A percentile compares a stretch with the other conserved stretches of the same genome.
Conservation (phyloP, 257 asterid genomes). For the Nicotiana otophora region DNA sequence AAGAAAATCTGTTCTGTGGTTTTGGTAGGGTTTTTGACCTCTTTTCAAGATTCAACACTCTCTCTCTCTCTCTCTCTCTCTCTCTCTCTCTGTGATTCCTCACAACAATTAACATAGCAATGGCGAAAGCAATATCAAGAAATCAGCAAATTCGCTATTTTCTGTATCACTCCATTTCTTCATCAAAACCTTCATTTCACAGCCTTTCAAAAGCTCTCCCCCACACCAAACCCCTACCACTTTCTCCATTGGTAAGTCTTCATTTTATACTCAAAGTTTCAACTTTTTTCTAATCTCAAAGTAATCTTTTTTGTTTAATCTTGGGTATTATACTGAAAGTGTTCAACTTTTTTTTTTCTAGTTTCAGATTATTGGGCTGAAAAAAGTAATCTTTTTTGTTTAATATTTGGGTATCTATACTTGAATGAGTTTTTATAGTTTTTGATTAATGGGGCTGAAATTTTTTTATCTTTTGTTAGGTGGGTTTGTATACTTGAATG, state of each 20-base stretch:
- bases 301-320: background rate
- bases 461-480: background rate
- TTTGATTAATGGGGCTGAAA: background rate
- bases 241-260: background rate
- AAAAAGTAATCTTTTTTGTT: background rate
- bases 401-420: background rate
- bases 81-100: background rate
- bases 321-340: too few relatives aligned
- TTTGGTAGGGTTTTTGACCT: background rate
- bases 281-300: background rate
- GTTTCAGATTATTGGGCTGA: background rate
- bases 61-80: background rate
- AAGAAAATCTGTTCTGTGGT: background rate
- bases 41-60: background rate
- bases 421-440: background rate
- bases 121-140: slow-evolving; percentile 11
- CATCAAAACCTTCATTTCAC: background rate
- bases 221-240: background rate
- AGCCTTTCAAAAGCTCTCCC: background rate
- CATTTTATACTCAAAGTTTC: background rate
- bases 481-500: background rate
- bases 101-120: background rate
- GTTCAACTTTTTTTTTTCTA: background rate
- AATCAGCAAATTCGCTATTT: background rate
- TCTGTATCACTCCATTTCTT: background rate